phyloP scores from a whole-genome alignment of 1,284 basidiomycete genomes.

The Laetiporus sulphureus region DNA sequence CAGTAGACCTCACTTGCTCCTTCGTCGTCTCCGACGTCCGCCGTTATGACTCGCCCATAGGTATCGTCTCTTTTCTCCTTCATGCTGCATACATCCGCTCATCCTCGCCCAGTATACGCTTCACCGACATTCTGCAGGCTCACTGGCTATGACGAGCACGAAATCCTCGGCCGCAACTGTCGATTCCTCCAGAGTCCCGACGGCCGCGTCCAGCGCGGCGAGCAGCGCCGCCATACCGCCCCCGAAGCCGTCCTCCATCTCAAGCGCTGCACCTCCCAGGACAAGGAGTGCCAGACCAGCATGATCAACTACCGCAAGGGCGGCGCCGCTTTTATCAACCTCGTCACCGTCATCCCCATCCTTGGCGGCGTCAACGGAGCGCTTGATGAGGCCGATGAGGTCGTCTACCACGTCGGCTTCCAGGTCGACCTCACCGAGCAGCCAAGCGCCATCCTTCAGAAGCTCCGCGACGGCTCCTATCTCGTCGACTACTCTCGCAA shows the following conservation, averaged over 20 bases:
- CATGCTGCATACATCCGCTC: neutral
- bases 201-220: conserved; percentile 58
- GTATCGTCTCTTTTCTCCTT: conserved; percentile 5
- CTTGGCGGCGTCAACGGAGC: conserved; percentile 50
- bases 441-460: conserved; percentile 77
- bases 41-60: conserved; percentile 73
- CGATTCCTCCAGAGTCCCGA: conserved; percentile 80
- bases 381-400: conserved; percentile 45
- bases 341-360: conserved; percentile 82
- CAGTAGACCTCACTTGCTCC: conserved; percentile 86
- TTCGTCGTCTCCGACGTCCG: conserved; percentile 86
- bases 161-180: conserved; percentile 87
- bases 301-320: conserved; percentile 87
- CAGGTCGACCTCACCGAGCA: conserved; percentile 87
- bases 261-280: conserved; percentile 55
- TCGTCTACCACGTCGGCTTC: conserved; percentile 89
- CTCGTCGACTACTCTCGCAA: conserved; percentile 43
- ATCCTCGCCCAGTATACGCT: conserved; percentile 56
- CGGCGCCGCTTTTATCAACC: conserved; percentile 82
- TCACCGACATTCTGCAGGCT: conserved; percentile 74
- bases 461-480: conserved; percentile 72
- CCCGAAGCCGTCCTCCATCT: conserved; percentile 66
- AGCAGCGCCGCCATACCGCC: conserved; percentile 61
- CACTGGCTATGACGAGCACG: conserved; percentile 77
- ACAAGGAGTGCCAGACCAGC: conserved; percentile 84